Evolutionary conservation across 1,284 basidiomycete species (phyloP).

Genomic region (Tylopilus sp.): DNA sequence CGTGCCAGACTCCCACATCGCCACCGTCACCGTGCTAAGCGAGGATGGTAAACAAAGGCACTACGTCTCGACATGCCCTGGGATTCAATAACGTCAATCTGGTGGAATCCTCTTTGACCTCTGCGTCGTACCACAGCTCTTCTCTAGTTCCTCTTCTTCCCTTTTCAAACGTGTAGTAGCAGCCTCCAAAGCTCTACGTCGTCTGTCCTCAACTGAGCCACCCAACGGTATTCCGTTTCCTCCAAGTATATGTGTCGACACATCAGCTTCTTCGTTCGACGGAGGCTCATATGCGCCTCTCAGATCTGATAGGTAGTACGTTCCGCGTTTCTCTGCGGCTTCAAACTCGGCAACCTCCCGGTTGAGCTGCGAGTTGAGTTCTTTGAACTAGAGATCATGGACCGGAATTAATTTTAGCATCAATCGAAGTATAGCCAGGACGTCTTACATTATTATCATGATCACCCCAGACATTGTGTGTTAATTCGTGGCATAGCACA

Average conservation of each 20-base stretch:
- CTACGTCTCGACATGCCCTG: neutral
- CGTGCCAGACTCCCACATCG: too few relatives aligned
- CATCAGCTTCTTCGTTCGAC: constrained; percentile 54
- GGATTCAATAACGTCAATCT: neutral
- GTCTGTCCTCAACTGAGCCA: constrained; percentile 54
- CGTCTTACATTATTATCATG: constrained; percentile 66
- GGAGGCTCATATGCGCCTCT: constrained; percentile 48
- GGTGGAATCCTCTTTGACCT: neutral
- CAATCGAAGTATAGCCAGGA: neutral
- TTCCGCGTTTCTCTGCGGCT: constrained; percentile 46
- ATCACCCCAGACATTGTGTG: constrained; percentile 69
- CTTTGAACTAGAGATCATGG: constrained; percentile 54
- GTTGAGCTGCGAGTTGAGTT: constrained; percentile 71
- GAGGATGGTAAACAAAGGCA: neutral
- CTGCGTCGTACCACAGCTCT: constrained; percentile 58
- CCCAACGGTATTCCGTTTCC: constrained; percentile 30
- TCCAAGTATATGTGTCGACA: constrained; percentile 45
- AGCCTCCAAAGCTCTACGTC: constrained; percentile 53
- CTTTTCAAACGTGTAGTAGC: constrained; percentile 53
- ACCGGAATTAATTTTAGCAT: neutral
- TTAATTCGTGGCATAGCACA: constrained; percentile 72
- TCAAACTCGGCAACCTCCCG: constrained; percentile 70
- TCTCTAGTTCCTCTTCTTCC: constrained; percentile 70
- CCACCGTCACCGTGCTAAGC: too few relatives aligned
- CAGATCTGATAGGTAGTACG: constrained; percentile 46